Conservation (phyloP, 345 rosid genomes). For the Eucalyptus pumila region DNA sequence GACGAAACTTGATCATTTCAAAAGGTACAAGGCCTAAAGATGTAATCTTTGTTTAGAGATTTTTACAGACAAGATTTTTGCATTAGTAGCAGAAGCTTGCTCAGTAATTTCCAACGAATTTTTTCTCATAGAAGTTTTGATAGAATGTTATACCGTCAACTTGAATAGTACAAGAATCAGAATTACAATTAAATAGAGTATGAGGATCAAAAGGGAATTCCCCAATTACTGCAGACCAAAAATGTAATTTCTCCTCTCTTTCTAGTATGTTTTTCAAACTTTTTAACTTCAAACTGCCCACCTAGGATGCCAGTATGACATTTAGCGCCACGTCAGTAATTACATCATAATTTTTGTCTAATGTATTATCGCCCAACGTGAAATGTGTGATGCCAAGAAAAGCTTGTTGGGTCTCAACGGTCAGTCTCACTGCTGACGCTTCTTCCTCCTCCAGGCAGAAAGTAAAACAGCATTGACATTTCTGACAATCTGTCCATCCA, state of each 20-base stretch:
- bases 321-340: not conserved
- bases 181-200: not conserved
- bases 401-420: not conserved
- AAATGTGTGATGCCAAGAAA: not conserved
- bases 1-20: not conserved
- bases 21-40: not conserved
- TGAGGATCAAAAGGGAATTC: not conserved
- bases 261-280: no score
- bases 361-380: not conserved
- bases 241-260: no score
- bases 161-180: fast-evolving
- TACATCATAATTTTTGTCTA: not conserved
- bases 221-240: no score
- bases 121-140: no score
- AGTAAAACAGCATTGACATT: not conserved
- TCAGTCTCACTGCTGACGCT: not conserved
- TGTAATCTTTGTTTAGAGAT: not conserved
- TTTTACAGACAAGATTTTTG: not conserved
- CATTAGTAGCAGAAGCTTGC: not conserved
- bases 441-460: not conserved
- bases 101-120: no score
- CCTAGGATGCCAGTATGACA: not conserved
- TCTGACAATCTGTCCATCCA: not conserved
- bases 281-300: not conserved
- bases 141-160: not conserved